Conservation (phyloP, 768 basidiomycete genomes). For the Mycena albidolilacea region DNA sequence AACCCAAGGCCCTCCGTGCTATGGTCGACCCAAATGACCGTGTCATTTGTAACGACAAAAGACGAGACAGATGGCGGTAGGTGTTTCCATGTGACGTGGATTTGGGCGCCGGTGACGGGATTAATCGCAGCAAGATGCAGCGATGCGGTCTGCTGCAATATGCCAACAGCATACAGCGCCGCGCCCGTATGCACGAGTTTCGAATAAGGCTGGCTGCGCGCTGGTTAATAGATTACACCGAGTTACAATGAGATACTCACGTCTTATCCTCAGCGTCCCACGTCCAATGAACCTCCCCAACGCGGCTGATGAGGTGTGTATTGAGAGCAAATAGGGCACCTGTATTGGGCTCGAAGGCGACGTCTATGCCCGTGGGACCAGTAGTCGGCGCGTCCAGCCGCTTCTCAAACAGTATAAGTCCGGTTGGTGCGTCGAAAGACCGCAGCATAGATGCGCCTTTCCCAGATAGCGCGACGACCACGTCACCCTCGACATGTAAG, state of each 20-base stretch:
- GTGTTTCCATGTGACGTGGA: conserved; percentile 34
- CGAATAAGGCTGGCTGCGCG: conserved; percentile 73
- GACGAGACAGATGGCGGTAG: conserved; percentile 31
- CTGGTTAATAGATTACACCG: conserved; percentile 15
- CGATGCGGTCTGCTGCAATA: conserved; percentile 68
- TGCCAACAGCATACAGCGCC: conserved; percentile 71
- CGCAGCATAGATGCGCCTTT: conserved; percentile 79
- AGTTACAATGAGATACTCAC: conserved; percentile 56
- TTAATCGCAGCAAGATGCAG: conserved; percentile 74
- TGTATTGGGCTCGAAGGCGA: conserved; percentile 56
- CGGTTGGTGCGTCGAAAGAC: conserved; percentile 74
- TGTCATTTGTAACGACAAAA: conserved; percentile 28
- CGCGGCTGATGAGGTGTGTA: conserved; percentile 68
- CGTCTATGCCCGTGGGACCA: conserved; percentile 66
- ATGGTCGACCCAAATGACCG: conserved; percentile 31
- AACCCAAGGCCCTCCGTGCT: conserved; percentile 26
- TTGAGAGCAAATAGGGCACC: conserved; percentile 68
- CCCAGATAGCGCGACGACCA: conserved; percentile 82
- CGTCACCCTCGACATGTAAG: conserved; percentile 63
- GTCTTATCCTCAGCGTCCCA: conserved; percentile 81
- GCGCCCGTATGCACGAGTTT: conserved; percentile 68
- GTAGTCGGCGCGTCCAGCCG: conserved; percentile 64
- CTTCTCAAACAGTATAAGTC: conserved; percentile 77
- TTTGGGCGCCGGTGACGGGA: conserved; percentile 51
- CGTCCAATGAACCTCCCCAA: conserved; percentile 75